Conservation (phyloP, 768 basidiomycete species). For the Boletus coccyginus region DNA sequence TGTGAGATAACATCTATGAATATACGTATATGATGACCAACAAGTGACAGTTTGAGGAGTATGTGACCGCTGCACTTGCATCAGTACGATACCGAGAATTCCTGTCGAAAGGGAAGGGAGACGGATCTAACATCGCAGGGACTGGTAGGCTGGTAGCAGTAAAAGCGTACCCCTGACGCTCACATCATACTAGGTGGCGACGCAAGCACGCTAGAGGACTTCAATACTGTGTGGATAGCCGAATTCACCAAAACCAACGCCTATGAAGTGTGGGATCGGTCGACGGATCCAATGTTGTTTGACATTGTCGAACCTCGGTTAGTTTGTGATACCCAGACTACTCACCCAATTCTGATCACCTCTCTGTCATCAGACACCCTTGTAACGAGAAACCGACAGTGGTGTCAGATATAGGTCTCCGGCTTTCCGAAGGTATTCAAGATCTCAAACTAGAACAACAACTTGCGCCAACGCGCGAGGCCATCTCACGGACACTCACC, state of each 20-base stretch:
- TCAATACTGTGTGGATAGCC: slow-evolving; percentile 83
- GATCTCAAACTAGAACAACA: slow-evolving; percentile 92
- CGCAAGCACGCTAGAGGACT: slow-evolving; percentile 66
- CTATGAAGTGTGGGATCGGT: slow-evolving; percentile 84
- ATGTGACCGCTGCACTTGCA: slow-evolving; percentile 83
- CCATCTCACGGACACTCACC: slow-evolving; percentile 71
- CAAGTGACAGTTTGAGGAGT: slow-evolving; percentile 74
- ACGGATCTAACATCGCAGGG: slow-evolving; percentile 65
- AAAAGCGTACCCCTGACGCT: slow-evolving; percentile 10
- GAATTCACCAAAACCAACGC: slow-evolving; percentile 89
- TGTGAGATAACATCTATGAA: slow-evolving; percentile 1
- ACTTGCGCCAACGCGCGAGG: slow-evolving; percentile 90
- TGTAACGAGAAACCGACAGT: slow-evolving; percentile 89
- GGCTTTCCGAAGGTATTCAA: slow-evolving; percentile 90
- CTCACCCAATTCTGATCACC: not conserved
- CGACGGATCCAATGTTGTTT: slow-evolving; percentile 90
- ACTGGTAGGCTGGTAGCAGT: slow-evolving; percentile 35
- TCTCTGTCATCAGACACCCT: slow-evolving; percentile 63
- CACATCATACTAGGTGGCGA: slow-evolving; percentile 44
- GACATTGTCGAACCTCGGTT: slow-evolving; percentile 94
- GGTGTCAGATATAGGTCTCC: slow-evolving; percentile 87
- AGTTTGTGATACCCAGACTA: slow-evolving; percentile 1
- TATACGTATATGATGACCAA: not conserved
- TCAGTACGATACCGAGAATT: slow-evolving; percentile 91
- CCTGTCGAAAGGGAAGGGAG: slow-evolving; percentile 60